Base-by-base conservation (phyloP, 2,329 filamentous ascomycete species). In the Diplocarpon rosae region DNA sequence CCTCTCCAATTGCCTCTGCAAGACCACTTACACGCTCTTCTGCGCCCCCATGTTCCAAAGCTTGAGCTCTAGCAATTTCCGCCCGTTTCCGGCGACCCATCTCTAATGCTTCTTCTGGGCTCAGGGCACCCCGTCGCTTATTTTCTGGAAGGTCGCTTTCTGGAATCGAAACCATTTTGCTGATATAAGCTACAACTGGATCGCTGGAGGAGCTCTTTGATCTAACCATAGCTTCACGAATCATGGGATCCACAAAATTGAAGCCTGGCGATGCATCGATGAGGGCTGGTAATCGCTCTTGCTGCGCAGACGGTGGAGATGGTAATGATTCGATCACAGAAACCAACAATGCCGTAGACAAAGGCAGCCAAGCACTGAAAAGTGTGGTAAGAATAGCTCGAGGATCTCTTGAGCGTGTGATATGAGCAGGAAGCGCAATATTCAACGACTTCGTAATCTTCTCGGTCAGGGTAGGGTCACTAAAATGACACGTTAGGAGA, bases 151-250 rank as follows among this genome's bases (percentile, higher is more conserved):
- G 69, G 56, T 98, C 90, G 63, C 86, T 95, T 59, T 93, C 86
- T 0, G 88, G 90, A 11, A 98, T 74, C 0, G 92, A 92, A 1
- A 96, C 85, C 88, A 98, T 95, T 63, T 98, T 98, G 66, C 90
- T 96, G 49, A 98, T 85, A 54, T 95, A 98, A 8, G 86, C 90
- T 1, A 98, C 86, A 0, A 94, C 79, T 0, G 90, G 89, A 46
- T 84, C 83, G 0, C 79, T 72, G 32, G 75, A 71, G 0, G 71
- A 72, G 3, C 76, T 76, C 58, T 84, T 85, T 60, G 94, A 95
- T 0, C 79, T 72, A 1, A 84, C 66, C 80, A 96, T 90, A 5
- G 90, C 86, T n/a, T 83, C 71, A 54, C 78, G 82, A 43, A 96
- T 68, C 6, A 70, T 67, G 1, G 75, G 66, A 42, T 85, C 78